Evolutionary conservation across 2,329 filamentous ascomycete species (phyloP).

Genomic region (Beauveria rudraprayagi): DNA sequence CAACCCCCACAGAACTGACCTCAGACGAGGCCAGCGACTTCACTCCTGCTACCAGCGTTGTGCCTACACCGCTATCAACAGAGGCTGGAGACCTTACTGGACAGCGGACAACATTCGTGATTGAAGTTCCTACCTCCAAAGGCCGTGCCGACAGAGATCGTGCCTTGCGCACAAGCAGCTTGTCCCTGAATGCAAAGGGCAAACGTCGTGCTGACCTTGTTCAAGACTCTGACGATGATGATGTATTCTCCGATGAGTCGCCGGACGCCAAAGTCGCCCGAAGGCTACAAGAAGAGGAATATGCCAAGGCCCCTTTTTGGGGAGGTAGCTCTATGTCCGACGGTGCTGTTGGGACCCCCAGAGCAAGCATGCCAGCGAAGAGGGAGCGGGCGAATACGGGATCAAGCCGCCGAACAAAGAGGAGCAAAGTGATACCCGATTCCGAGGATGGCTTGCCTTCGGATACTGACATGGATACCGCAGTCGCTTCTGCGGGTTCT

Average conservation of each 20-base stretch:
- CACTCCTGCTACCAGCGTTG: slow-evolving; percentile 30
- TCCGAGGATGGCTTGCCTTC: slow-evolving; percentile 19
- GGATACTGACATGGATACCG: slow-evolving; percentile 25
- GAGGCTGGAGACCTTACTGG: neutral
- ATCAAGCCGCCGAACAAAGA: slow-evolving; percentile 22
- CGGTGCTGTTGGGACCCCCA: slow-evolving; percentile 1
- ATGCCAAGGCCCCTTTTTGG: slow-evolving; percentile 14
- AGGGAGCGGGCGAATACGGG: slow-evolving; percentile 16
- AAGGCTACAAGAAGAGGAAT: slow-evolving; percentile 27
- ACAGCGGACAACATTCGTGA: slow-evolving; percentile 13
- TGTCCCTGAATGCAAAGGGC: slow-evolving; percentile 36
- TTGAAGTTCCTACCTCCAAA: slow-evolving; percentile 25
- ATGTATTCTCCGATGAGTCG: slow-evolving; percentile 18
- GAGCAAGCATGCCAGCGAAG: slow-evolving; percentile 18
- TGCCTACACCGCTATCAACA: slow-evolving; percentile 24
- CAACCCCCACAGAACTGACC: slow-evolving; percentile 22
- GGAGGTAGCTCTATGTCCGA: neutral
- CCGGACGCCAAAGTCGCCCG: slow-evolving; percentile 26
- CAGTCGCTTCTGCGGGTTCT: slow-evolving; percentile 20
- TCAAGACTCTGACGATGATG: slow-evolving; percentile 33
- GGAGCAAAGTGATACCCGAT: slow-evolving; percentile 20
- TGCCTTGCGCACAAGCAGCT: slow-evolving; percentile 34
- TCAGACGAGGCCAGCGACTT: slow-evolving; percentile 26
- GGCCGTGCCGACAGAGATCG: slow-evolving; percentile 21
- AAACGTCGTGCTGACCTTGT: slow-evolving; percentile 36